A percentile compares a stretch with the other conserved stretches of the same genome.
phyloP scores from a whole-genome alignment of 1,284 basidiomycete genomes.

The Ustilago lituana region DNA sequence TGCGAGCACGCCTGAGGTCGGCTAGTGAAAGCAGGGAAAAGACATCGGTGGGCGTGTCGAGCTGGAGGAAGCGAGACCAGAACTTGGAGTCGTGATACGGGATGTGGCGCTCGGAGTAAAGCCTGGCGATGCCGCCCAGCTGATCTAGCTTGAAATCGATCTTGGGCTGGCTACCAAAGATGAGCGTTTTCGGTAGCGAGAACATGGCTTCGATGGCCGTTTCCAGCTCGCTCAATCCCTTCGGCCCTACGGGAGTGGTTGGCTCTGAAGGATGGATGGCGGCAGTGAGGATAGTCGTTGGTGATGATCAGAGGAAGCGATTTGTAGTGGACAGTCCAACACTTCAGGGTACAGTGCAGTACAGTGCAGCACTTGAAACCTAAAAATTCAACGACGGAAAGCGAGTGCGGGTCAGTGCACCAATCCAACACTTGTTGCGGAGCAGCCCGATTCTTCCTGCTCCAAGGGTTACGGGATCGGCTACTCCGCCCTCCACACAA shows the following conservation, averaged over 20 bases:
- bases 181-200: conserved; percentile 36
- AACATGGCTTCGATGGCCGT: conserved; percentile 35
- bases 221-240: too few relatives aligned
- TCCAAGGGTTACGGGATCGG: conserved; percentile 1
- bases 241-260: too few relatives aligned
- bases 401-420: conserved; percentile 14
- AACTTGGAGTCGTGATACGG: conserved; percentile 55
- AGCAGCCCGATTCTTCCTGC: too few relatives aligned
- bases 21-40: conserved; percentile 49
- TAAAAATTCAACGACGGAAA: too few relatives aligned
- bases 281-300: neutral
- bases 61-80: conserved; percentile 54
- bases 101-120: conserved; percentile 58
- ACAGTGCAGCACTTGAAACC: too few relatives aligned
- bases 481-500: conserved; percentile 5
- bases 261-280: too few relatives aligned
- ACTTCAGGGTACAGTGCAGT: too few relatives aligned
- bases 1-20: conserved; percentile 50
- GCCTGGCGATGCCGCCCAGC: conserved; percentile 52
- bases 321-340: too few relatives aligned
- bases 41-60: conserved; percentile 56
- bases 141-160: conserved; percentile 43
- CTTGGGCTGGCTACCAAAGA: conserved; percentile 45
- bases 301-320: conserved; percentile 1
- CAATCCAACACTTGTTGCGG: conserved; percentile 1